Base-by-base conservation (phyloP, 2,329 filamentous ascomycete genomes). In the Pseudogymnoascus sp. region DNA sequence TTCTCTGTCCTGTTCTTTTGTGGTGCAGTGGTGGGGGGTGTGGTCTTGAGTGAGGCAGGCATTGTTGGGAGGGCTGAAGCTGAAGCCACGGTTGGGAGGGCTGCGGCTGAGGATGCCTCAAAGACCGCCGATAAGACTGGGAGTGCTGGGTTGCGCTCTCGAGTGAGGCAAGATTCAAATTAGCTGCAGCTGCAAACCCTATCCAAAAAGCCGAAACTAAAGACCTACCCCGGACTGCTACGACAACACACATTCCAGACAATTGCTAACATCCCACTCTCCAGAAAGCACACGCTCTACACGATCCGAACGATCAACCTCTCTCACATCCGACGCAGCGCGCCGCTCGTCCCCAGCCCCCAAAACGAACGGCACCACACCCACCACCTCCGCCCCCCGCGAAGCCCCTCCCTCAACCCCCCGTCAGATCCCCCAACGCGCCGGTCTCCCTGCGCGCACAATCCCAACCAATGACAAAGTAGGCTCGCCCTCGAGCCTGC, bases 341-440 rank as follows among this genome's bases (percentile, higher is more conserved):
- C 16, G 47, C 35, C 40, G 23, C 4, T 16, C n/a, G 16, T 53
- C 47, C 25, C 47, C 47, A 16, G 47, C 18, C n/a, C 60, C 25
- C 2, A 31, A 37, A 18, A 50, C 40, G 16, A 70, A 68, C 66
- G 66, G 44, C 44, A 53, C 47, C 1, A 6, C 47, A 18, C 10
- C 28, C 42, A 23, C 66, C 50, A 66, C 65, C 64, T 65, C 59
- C 38, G 62, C 65, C 10, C 50, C 66, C 37, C 53, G 38, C 33
- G 60, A 66, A 40, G 37, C 60, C 7, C 18, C 59, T 11, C 38
- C 66, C 2, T 38, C 70, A 0, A n/a, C 64, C 4, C 64, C 69
- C 1, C 70, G 70, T 60, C 37, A 66, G 18, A 69, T 69, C 47
- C 65, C 68, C n/a, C 61, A 63, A 18, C 65, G 70, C 63, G 69